Evolutionary conservation across 2,329 filamentous ascomycete genomes (phyloP).

Genomic region (Colletotrichum godetiae): DNA sequence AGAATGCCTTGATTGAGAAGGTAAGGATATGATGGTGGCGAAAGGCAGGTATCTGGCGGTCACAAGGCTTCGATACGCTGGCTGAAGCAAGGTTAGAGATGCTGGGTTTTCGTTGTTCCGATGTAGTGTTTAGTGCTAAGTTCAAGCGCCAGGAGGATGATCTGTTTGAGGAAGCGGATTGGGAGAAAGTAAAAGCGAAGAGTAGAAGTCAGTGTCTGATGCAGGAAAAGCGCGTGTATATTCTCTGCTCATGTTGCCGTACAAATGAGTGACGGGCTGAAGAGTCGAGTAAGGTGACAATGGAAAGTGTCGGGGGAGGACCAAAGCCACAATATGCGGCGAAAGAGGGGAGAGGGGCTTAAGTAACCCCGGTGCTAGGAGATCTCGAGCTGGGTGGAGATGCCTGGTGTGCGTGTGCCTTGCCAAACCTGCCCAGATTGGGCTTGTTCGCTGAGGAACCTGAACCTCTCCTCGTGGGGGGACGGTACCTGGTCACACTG

Average conservation of each 20-base stretch:
- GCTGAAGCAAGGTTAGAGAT: background rate
- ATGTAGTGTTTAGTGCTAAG: background rate
- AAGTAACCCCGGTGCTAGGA: conserved; percentile 29
- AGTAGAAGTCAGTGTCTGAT: conserved; percentile 25
- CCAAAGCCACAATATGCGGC: background rate
- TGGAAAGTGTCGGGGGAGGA: conserved; percentile 8
- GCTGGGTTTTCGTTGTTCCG: background rate
- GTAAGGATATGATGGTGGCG: background rate
- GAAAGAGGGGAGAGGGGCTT: conserved; percentile 34
- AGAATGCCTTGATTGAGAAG: background rate
- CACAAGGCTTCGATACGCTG: conserved; percentile 11
- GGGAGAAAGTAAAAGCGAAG: conserved; percentile 29
- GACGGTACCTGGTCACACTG: background rate
- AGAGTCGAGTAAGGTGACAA: conserved; percentile 22
- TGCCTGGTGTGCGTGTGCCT: background rate
- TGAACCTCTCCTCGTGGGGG: background rate
- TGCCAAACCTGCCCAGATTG: conserved; percentile 9
- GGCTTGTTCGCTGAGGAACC: conserved; percentile 9
- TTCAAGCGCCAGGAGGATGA: conserved; percentile 29
- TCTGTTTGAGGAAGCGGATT: conserved; percentile 21
- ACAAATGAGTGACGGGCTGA: conserved; percentile 22
- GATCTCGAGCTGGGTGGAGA: background rate
- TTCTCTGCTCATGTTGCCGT: conserved; percentile 37
- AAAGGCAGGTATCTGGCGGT: background rate
- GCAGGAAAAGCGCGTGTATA: conserved; percentile 21